Base-by-base conservation (phyloP, 2,329 filamentous ascomycete species). In the Botrytis byssoidea region DNA sequence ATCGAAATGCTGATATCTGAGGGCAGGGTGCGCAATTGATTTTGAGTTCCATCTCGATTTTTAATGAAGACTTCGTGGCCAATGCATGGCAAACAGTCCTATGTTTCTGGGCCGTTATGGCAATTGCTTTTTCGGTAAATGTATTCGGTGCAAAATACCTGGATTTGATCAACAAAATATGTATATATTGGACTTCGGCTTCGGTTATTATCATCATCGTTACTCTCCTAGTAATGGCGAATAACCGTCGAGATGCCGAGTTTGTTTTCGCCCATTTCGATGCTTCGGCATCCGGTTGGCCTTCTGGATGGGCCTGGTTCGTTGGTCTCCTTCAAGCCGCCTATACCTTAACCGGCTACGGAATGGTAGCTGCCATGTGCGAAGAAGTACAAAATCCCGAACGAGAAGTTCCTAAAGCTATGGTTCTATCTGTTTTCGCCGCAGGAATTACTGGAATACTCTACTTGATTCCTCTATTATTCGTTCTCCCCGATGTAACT, bases 391-490 rank as follows among this genome's bases (percentile, higher is more conserved):
- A 91, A 79, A 88, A 88, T 75, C 90, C 91, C 0, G 87, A 90
- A 71, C 86, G 88, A 72, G 90, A 92, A 82, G 91, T 93, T 0
- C 91, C 91, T 65, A 90, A 89, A 79, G 91, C 91, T 70, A 93
- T 93, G 78, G 89, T 92, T 1, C 82, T 92, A 51, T 92, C 90
- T 0, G 90, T 93, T 2, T 88, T 88, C 1, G 90, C 89, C 0
- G 90, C 90, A 0, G 90, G 89, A 44, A 77, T 92, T 60, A 92
- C 91, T 0, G 90, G 91, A 9, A 80, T 91, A 14, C 81, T 90
- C 76, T 94, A 92, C 81, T 82, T 94, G 22, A 88, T 95, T 61
- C 92, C 92, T 0, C 86, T 95, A 76, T 86, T 95, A 61, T 94
- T 95, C 81, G 91, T 94, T 51, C 85, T 95, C 42, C 92, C 92